These are phyloP conservation scores for Oryza rufipogon DNA, from an alignment of 176 grass and related monocot species.

Conservation along the genomic window DNA sequence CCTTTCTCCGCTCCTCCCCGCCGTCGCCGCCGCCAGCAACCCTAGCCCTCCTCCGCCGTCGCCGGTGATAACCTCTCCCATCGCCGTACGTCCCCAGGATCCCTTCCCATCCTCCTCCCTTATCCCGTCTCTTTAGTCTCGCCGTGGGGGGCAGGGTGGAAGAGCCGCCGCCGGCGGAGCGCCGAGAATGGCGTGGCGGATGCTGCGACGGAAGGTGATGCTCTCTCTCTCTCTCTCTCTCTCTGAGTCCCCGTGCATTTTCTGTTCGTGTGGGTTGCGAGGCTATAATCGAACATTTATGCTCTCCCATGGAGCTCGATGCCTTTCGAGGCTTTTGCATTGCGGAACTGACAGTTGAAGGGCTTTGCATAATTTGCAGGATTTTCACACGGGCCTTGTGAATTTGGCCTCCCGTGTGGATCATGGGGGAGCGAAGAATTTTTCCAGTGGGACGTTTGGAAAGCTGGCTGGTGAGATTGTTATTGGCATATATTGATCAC, in stretches of 20 bases:
- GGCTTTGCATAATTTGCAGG: constrained; percentile 20
- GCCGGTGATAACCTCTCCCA: background rate
- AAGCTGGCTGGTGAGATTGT: constrained; percentile 48
- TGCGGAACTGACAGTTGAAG: background rate
- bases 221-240: too few relatives aligned
- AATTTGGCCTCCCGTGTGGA: constrained; percentile 34
- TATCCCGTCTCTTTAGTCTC: too few relatives aligned
- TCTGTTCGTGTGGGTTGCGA: background rate
- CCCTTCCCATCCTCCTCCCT: too few relatives aligned
- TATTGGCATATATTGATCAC: background rate
- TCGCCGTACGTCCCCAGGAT: too few relatives aligned
- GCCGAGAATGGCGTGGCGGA: constrained; percentile 55
- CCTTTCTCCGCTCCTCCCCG: background rate
- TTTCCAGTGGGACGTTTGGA: constrained; percentile 30
- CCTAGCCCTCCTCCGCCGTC: background rate
- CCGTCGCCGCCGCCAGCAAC: background rate
- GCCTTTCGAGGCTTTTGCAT: background rate
- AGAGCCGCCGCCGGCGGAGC: background rate
- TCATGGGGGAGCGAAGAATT: constrained; percentile 20
- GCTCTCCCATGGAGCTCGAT: background rate
- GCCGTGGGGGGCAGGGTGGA: too few relatives aligned
- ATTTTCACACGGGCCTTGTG: constrained; percentile 35
- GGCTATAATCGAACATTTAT: background rate
- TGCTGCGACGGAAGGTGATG: constrained; percentile 57
- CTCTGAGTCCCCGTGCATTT: background rate